Percentiles rank a stretch among this genome's conserved stretches.
Conservation (phyloP, 495 filamentous ascomycete genomes). For the Aspergillus biplanus region DNA sequence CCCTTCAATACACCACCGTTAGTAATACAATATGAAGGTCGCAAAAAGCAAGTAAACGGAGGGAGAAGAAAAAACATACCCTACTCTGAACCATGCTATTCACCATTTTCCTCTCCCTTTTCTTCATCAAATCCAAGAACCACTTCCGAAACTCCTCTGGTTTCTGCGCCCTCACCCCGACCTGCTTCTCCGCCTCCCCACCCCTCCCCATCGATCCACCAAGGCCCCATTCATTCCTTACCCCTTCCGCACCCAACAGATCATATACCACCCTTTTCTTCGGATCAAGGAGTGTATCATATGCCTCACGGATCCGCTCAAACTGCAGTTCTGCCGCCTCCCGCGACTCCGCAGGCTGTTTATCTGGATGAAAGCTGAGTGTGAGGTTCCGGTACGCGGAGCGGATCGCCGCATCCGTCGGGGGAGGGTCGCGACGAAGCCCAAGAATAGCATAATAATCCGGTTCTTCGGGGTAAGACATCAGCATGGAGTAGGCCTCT, state of each 20-base stretch:
- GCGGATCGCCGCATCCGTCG: slow-evolving; percentile 54
- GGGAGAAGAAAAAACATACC: slow-evolving; percentile 34
- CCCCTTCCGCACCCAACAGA: slow-evolving; percentile 48
- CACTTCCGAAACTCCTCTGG: slow-evolving; percentile 54
- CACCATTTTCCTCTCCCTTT: slow-evolving; percentile 44
- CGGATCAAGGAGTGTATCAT: slow-evolving; percentile 59
- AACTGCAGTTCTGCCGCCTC: slow-evolving; percentile 54
- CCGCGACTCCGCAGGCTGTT: slow-evolving; percentile 53
- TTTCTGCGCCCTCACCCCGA: slow-evolving; percentile 49
- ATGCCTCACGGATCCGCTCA: slow-evolving; percentile 52
- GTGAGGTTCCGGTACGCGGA: slow-evolving; percentile 55
- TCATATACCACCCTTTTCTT: slow-evolving; percentile 61
- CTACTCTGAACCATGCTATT: slow-evolving; percentile 47
- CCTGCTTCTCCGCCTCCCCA: slow-evolving; percentile 33
- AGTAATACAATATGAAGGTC: background rate
- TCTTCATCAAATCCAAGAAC: slow-evolving; percentile 53
- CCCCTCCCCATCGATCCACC: slow-evolving; percentile 38
- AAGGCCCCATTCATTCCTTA: slow-evolving; percentile 46
- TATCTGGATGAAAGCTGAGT: slow-evolving; percentile 63
- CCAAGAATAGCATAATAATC: slow-evolving; percentile 59
- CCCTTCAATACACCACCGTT: slow-evolving; percentile 28
- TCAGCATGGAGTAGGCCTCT: slow-evolving; percentile 17
- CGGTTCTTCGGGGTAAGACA: slow-evolving; percentile 36
- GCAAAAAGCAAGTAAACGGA: slow-evolving; percentile 7
- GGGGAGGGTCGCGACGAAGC: slow-evolving; percentile 45